Evolutionary conservation across 1,139 yeast genomes (phyloP).

Genomic region (Debaryomyces sp.): DNA sequence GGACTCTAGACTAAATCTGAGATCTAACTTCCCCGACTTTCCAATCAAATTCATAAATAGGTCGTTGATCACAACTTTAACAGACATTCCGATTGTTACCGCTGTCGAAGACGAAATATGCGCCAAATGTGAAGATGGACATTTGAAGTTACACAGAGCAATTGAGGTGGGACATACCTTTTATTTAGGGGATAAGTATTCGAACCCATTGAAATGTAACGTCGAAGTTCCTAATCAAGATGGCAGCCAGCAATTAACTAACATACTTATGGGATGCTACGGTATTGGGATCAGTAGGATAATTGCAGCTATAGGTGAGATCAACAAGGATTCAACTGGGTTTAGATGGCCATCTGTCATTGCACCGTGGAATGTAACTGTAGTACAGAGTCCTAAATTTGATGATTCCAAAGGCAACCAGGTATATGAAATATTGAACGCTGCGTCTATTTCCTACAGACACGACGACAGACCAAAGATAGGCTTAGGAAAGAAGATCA

Average conservation of each 20-base stretch:
- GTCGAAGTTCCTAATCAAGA: slow-evolving; percentile 44
- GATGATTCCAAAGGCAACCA: slow-evolving; percentile 12
- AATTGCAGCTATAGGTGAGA: slow-evolving; percentile 83
- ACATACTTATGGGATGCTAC: slow-evolving; percentile 82
- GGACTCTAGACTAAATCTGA: slow-evolving; percentile 64
- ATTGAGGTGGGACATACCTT: slow-evolving; percentile 97
- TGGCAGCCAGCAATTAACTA: slow-evolving; percentile 42
- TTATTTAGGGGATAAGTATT: slow-evolving; percentile 79
- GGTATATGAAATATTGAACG: slow-evolving; percentile 19
- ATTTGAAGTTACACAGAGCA: slow-evolving; percentile 53
- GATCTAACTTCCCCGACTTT: slow-evolving; percentile 71
- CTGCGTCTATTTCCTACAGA: slow-evolving; percentile 29
- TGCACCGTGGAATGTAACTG: slow-evolving; percentile 75
- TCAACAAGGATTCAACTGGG: slow-evolving; percentile 69
- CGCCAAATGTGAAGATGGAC: slow-evolving; percentile 62
- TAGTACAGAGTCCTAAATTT: slow-evolving; percentile 44
- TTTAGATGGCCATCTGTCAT: slow-evolving; percentile 79
- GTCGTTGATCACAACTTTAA: slow-evolving; percentile 64
- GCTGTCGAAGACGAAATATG: slow-evolving; percentile 75
- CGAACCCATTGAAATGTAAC: slow-evolving; percentile 61
- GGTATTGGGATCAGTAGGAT: slow-evolving; percentile 93
- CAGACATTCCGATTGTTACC: slow-evolving; percentile 65
- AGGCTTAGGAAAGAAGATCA: slow-evolving; percentile 52
- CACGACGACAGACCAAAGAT: slow-evolving; percentile 35
- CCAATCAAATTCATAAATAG: slow-evolving; percentile 60